phyloP scores from a whole-genome alignment of 768 basidiomycete genomes.

The Russula griseocarnosa region DNA sequence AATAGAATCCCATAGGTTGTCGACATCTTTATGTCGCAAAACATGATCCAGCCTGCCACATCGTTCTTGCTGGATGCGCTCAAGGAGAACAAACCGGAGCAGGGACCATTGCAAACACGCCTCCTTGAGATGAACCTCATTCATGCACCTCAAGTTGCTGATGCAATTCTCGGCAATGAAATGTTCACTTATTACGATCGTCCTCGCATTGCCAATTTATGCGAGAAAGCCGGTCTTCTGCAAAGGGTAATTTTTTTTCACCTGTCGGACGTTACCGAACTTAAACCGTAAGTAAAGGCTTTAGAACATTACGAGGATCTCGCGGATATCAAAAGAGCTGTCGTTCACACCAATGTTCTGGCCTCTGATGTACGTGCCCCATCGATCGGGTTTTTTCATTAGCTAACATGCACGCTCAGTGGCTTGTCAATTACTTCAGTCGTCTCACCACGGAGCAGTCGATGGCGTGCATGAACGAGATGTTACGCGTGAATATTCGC shows the following conservation, averaged over 20 bases:
- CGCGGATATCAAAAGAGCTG: constrained; percentile 96
- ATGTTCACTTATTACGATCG: constrained; percentile 98
- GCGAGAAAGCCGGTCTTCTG: constrained; percentile 94
- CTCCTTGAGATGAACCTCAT: constrained; percentile 97
- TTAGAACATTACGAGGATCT: constrained; percentile 98
- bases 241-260: constrained; percentile 64
- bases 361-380: constrained; percentile 64
- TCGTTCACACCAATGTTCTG: constrained; percentile 86
- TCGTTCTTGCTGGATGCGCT: constrained; percentile 96
- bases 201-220: constrained; percentile 94
- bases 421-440: constrained; percentile 97
- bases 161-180: constrained; percentile 97
- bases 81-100: constrained; percentile 98
- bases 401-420: constrained; percentile 45
- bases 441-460: constrained; percentile 96
- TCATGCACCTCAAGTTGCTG: constrained; percentile 97
- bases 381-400: background rate
- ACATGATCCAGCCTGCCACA: constrained; percentile 99
- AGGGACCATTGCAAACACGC: constrained; percentile 92
- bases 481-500: constrained; percentile 94
- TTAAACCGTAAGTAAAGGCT: constrained; percentile 52
- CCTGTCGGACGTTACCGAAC: background rate
- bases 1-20: constrained; percentile 58
- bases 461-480: constrained; percentile 93
- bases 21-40: constrained; percentile 99